Conservation (phyloP, 768 basidiomycete genomes). For the Kwoniella sp. region DNA sequence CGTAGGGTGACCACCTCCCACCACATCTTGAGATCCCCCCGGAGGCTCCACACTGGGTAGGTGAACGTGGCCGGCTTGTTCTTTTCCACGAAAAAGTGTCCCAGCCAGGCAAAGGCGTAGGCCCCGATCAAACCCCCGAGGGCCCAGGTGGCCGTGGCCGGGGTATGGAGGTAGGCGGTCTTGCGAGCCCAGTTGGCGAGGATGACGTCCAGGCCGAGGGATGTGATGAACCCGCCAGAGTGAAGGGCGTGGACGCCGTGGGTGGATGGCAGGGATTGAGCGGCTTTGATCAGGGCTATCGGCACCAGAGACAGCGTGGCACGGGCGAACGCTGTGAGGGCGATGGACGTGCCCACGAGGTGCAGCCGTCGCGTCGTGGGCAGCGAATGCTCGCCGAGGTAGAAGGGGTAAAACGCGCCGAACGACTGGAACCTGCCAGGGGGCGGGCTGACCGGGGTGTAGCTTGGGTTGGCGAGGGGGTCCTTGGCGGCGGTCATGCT, state of each 20-base stretch:
- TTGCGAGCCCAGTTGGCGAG: not conserved
- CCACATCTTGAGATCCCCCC: conserved; percentile 32
- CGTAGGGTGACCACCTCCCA: conserved; percentile 35
- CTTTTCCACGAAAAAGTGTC: conserved; percentile 40
- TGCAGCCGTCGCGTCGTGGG: conserved; percentile 28
- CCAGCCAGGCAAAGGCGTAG: conserved; percentile 35
- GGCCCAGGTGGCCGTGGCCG: conserved; percentile 5
- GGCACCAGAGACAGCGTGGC: conserved; percentile 20
- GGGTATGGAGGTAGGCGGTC: not conserved
- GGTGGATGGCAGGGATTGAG: not conserved
- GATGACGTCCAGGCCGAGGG: not conserved
- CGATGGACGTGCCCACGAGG: conserved; percentile 29
- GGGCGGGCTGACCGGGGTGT: not conserved
- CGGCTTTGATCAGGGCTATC: not conserved
- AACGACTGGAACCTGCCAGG: conserved; percentile 7
- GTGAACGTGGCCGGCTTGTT: conserved; percentile 41
- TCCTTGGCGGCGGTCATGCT: no score
- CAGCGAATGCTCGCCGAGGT: conserved; percentile 38
- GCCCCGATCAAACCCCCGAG: conserved; percentile 20
- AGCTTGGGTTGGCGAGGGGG: conserved; percentile 7
- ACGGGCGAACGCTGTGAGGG: conserved; percentile 17
- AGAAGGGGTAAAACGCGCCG: conserved; percentile 38
- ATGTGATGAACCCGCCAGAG: not conserved
- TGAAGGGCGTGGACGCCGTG: not conserved
- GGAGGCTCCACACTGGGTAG: conserved; percentile 28